Evolutionary conservation across 805 yeast genomes (phyloP), one percentile per base, ranked within the genome.

Genomic region (Hanseniaspora valbyensis): DNA sequence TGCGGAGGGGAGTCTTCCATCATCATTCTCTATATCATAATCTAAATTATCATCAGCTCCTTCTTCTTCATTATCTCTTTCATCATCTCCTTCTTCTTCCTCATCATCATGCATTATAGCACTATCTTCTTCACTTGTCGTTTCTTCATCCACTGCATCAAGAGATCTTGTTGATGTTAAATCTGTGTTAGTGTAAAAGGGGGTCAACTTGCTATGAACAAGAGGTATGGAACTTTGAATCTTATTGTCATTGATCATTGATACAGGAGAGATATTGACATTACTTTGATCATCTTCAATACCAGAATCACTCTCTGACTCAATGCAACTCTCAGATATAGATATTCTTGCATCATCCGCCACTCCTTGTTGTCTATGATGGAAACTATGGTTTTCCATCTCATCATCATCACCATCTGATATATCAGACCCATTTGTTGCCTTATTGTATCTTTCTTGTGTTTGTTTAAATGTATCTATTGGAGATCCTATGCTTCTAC

Each of bases 1-100:
- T 4, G 51, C 44, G 8, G 44, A 48, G 25, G 51, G 51, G 19
- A 40, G 44, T 25, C 44, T 41, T 24, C 44, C 51, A 4, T 40
- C 34, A 13, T 40, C 44, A 5, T 46, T 40, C 4, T 43, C 34
- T 5, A 25, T 28, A 1, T 44, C n/a, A 13, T 44, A 37, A 5
- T 44, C 33, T 12, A 34, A 10, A 13, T n/a, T 34, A 40, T 25
- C 29, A 16, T 39, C 40, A 14, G 4, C n/a, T 22, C 19, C 40
- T 22, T 39, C 39, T 1, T 22, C 9, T 5, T n/a, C n/a, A 6
- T 8, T 9, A 32, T 13, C n/a, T 6, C 34, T 8, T 5, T 6
- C 25, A 26, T 48, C 21, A 10, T 32, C 37, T 10, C 6, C 8
- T 5, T 41, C 28, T 16, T 34, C n/a, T 34, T 16, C 39, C 14